Base-by-base conservation (phyloP, 192 early-diverging fungal species). In the Mortierella hygrophila region DNA sequence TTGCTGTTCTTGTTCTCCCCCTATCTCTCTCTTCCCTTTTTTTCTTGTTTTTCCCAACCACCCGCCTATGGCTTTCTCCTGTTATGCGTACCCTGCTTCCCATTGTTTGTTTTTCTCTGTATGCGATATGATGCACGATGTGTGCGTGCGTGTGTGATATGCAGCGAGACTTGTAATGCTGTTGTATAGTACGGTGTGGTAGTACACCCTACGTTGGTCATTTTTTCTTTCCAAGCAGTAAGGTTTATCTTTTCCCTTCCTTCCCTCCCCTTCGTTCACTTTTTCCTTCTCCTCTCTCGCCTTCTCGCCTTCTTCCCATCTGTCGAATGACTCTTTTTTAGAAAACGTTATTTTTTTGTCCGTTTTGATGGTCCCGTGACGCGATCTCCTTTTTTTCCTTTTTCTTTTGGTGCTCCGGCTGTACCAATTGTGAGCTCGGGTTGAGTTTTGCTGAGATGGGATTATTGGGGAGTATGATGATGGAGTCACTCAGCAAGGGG, bases 271-370 rank as follows among this genome's bases (percentile, higher is more conserved):
- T 29, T 49, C 47, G 47, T 5, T 49, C 47, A 7, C 55, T 3
- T 21, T 57, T n/a, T 57, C 15, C 18, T n/a, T 26, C n/a, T 26
- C n/a, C n/a, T 9, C 57, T 60, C n/a, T 29, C 60, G 23, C 55
- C 60, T 65, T 65, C 26, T 71, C 70, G 70, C 70, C 70, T 71
- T n/a, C 23, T 40, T 38, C 21, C 70, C 38, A 38, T 42, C 70
- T 23, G 70, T 41, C 70, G 38, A 42, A 71, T 42, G 70, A 41
- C 41, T 42, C 35, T 71, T 41, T 38, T 71, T 23, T 71, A 71
- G 35, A 42, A 71, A 42, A 71, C 21, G 41, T 71, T 71, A 38
- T 71, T 42, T 41, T 70, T 38, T 8, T 71, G 3, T 11, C 60
- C 60, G 4, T 65, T 65, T 65, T 32, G 60, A 32, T 29, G 60